A percentile compares a stretch with the other conserved stretches of the same genome.
Conservation (phyloP, 78 protist genomes). For the Reticulomyxa filosa region DNA sequence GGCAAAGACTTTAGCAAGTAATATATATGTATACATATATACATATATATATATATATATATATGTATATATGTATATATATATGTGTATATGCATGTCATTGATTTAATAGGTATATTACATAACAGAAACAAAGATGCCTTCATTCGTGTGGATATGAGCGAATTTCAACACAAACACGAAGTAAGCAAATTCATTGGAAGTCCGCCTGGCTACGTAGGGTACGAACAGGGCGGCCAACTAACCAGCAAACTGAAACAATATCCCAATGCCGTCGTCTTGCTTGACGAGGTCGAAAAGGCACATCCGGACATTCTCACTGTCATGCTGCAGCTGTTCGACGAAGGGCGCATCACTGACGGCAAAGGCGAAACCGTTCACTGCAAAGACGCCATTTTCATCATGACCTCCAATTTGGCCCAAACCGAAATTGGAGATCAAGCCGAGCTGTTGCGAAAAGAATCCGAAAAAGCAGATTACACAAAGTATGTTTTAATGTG, state of each 20-base stretch:
- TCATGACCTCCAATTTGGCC: constrained; percentile 81
- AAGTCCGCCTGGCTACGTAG: constrained; percentile 97
- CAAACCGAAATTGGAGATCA: too few species aligned
- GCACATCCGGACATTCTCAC: constrained; percentile 72
- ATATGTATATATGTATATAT: too few species aligned
- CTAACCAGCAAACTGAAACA: constrained; percentile 91
- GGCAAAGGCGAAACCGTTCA: constrained; percentile 79
- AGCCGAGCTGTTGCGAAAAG: too few species aligned
- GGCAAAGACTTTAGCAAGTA: constrained; percentile 49
- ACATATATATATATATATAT: too few species aligned
- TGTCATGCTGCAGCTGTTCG: constrained; percentile 71
- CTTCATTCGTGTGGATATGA: constrained; percentile 91
- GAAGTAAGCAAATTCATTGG: constrained; percentile 84
- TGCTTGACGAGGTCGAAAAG: constrained; percentile 95
- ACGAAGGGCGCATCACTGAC: constrained; percentile 94
- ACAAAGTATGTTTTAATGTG: too few species aligned
- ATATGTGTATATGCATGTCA: too few species aligned
- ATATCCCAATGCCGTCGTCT: constrained; percentile 78
- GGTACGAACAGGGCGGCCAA: constrained; percentile 93
- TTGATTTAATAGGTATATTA: too few species aligned
- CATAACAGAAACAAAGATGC: too few species aligned
- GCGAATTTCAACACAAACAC: constrained; percentile 85
- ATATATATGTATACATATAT: too few species aligned
- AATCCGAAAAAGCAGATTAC: too few species aligned
- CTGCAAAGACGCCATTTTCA: constrained; percentile 62